Percentiles rank a stretch among this genome's conserved stretches.
These are phyloP conservation scores for Claviceps paspali DNA, from an alignment of 2,329 filamentous ascomycete genomes.

Conservation along the genomic window DNA sequence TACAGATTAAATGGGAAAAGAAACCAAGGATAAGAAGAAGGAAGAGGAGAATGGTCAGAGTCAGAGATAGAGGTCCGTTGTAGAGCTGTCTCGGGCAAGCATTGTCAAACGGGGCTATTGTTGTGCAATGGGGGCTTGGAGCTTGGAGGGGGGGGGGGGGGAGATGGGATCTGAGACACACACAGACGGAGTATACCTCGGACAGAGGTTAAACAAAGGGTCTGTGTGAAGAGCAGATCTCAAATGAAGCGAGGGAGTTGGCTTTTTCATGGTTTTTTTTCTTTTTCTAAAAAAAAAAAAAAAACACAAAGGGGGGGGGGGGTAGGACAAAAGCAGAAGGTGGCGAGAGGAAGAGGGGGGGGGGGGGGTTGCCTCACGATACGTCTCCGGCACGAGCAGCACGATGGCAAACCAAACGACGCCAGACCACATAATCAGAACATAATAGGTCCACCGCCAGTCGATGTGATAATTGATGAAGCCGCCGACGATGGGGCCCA, in stretches of 20 bases:
- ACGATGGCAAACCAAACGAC: constrained; percentile 47
- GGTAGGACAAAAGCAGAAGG: background rate
- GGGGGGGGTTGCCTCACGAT: constrained; percentile 44
- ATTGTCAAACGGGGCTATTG: background rate
- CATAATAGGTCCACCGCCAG: constrained; percentile 78
- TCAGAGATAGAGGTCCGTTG: background rate
- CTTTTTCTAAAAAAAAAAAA: no score
- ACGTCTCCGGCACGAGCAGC: constrained; percentile 74
- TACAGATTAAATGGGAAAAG: no score
- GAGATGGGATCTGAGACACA: background rate
- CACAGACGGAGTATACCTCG: background rate
- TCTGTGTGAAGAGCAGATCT: background rate
- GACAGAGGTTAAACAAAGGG: background rate
- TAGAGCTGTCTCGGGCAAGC: background rate
- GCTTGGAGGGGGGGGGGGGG: background rate
- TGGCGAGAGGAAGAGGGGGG: background rate
- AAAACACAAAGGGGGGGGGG: background rate
- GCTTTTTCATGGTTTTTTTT: no score
- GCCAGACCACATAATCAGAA: constrained; percentile 70
- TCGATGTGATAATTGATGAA: constrained; percentile 64
- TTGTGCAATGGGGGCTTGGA: no score
- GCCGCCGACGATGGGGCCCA: constrained; percentile 52
- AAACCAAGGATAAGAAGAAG: no score
- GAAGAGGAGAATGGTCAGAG: no score
- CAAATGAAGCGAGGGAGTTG: no score